Conservation (phyloP, 352 stramenopile genomes). For the Globisporangium apiculatum region DNA sequence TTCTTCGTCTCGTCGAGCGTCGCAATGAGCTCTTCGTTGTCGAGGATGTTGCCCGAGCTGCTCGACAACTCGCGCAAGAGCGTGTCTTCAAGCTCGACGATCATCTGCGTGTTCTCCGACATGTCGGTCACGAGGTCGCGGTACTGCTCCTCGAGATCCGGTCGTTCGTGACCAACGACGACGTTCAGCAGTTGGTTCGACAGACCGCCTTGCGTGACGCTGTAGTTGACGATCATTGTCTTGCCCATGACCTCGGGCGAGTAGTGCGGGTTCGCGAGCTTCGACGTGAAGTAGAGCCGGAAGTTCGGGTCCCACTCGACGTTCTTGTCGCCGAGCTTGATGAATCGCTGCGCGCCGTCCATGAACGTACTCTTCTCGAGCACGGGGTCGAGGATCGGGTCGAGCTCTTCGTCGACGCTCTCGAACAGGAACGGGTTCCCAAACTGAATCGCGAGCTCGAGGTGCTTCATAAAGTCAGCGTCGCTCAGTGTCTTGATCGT, state of each 20-base stretch:
- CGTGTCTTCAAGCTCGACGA: slow-evolving; percentile 91
- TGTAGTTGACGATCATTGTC: slow-evolving; percentile 96
- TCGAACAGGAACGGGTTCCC: slow-evolving; percentile 95
- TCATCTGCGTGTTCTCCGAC: slow-evolving; percentile 89
- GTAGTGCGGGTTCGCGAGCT: slow-evolving; percentile 93
- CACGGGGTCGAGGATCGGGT: slow-evolving; percentile 92
- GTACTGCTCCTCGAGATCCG: slow-evolving; percentile 92
- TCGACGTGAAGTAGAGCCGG: slow-evolving; percentile 92
- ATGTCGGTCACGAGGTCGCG: slow-evolving; percentile 89
- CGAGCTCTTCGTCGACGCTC: slow-evolving; percentile 92
- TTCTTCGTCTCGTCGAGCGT: slow-evolving; percentile 94
- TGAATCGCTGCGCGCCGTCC: slow-evolving; percentile 86
- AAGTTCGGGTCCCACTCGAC: slow-evolving; percentile 93
- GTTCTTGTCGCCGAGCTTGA: slow-evolving; percentile 92
- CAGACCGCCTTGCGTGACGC: slow-evolving; percentile 89
- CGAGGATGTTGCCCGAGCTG: slow-evolving; percentile 90
- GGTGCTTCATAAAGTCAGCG: slow-evolving; percentile 94
- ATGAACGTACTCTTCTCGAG: slow-evolving; percentile 92
- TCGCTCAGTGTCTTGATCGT: slow-evolving; percentile 93
- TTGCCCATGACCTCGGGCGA: slow-evolving; percentile 95
- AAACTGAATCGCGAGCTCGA: slow-evolving; percentile 93
- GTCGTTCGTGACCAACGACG: slow-evolving; percentile 90
- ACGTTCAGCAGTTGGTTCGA: slow-evolving; percentile 93
- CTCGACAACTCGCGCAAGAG: slow-evolving; percentile 88
- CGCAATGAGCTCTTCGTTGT: slow-evolving; percentile 93